Base-by-base conservation (phyloP, 768 basidiomycete genomes). In the Lactifluus subvellereus region DNA sequence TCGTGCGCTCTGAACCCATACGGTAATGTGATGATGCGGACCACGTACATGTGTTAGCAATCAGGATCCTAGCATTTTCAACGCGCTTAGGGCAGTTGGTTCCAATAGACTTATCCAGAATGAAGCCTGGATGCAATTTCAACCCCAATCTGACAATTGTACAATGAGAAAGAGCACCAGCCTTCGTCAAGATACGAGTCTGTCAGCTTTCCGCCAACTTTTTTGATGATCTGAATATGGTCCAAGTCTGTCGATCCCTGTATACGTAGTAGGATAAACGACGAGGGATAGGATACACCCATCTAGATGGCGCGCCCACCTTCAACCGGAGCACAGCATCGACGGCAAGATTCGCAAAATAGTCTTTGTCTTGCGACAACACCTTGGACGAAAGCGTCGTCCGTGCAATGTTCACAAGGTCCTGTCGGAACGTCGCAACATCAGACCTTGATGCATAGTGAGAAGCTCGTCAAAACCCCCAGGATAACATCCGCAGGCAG, bases 211-310 rank as follows among this genome's bases (percentile, higher is more conserved):
- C 96, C 96, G 61, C 96, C 96, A n/a, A 91, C 92, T 77, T 98
- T 98, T 83, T 99, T 99, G 79, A 98, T 99, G 74, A 98, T 88
- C 76, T 99, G 96, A 67, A 99, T 98, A 74, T 98, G 94, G 68
- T 99, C 96, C 38, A 99, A 80, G 76, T 98, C 89, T 55, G 91
- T 94, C 42, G 94, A 97, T 42, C 97, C 97, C 89, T 94, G 69
- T 7, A 54, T 16, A 8, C 42, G n/a, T 45, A 37, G 49, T 22
- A 13, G 20, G 20, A 33, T 47, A 53, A 60, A 27, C 8, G 16
- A 42, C 18, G 48, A 18, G 54, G 1, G 30, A 40, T 27, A 16
- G 8, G 37, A 45, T 9, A 30, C 56, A 30, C 4, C 11, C 14
- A 30, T 45, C 50, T 42, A 22, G 8, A 47, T 0, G 20, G 58